Evolutionary conservation across 1,284 basidiomycete species (phyloP).

Genomic region (Bondarzewia mesenterica): DNA sequence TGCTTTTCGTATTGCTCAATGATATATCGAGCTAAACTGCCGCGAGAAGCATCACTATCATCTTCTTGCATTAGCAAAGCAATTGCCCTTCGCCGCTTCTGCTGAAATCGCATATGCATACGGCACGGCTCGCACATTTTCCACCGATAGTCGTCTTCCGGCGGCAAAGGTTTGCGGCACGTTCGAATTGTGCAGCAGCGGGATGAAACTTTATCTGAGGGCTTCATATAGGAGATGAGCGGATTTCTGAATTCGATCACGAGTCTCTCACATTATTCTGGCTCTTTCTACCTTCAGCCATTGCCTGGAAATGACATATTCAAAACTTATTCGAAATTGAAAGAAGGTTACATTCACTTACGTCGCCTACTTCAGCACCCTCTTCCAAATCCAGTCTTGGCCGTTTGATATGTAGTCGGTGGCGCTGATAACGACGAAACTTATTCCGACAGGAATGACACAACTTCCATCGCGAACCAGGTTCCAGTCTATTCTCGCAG

Average conservation of each 20-base stretch:
- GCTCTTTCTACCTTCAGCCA: no score
- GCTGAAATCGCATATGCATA: constrained; percentile 4
- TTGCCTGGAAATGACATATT: no score
- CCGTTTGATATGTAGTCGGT: constrained; percentile 12
- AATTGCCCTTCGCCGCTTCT: background rate
- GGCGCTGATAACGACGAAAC: constrained; percentile 19
- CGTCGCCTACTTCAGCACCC: background rate
- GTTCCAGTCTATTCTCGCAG: constrained; percentile 13
- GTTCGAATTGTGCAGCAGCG: constrained; percentile 24
- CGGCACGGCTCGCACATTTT: constrained; percentile 30
- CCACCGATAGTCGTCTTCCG: constrained; percentile 24
- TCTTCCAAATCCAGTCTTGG: constrained; percentile 3
- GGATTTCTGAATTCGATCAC: no score
- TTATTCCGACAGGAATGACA: constrained; percentile 26
- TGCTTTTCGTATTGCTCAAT: constrained; percentile 1
- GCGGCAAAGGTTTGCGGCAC: constrained; percentile 30
- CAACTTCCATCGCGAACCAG: constrained; percentile 19
- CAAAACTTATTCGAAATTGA: no score
- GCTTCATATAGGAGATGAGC: no score
- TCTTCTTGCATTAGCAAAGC: background rate
- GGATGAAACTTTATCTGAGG: constrained; percentile 17
- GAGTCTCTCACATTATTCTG: no score
- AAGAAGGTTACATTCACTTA: no score
- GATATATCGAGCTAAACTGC: background rate
- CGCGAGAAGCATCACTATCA: background rate